Evolutionary conservation across 2,329 filamentous ascomycete species (phyloP).

Genomic region (Diaporthe nobilis): DNA sequence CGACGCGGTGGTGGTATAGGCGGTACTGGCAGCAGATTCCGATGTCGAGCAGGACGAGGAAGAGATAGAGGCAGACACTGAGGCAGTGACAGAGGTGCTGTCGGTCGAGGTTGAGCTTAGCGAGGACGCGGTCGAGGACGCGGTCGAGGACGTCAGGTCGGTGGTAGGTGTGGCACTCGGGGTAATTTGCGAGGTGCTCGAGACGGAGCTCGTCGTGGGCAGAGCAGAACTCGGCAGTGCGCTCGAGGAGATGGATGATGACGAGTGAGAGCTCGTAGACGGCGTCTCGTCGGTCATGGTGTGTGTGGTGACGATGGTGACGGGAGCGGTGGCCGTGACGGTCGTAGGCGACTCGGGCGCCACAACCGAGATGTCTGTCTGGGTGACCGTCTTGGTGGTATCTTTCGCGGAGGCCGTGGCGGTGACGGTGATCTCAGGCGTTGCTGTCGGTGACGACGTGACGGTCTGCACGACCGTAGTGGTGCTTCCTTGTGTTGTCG

Average conservation of each 20-base stretch:
- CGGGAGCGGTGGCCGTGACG: conserved; percentile 2
- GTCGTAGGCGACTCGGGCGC: conserved; percentile 20
- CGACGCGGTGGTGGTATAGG: not conserved
- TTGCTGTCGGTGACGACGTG: conserved; percentile 23
- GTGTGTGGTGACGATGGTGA: conserved; percentile 36
- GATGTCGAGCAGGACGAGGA: conserved; percentile 5
- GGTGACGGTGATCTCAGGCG: conserved; percentile 24
- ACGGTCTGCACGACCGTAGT: conserved; percentile 25
- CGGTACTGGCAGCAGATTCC: not conserved
- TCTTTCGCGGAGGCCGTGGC: conserved; percentile 16
- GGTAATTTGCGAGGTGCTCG: not conserved
- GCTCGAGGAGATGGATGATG: not conserved
- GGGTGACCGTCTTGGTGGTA: conserved; percentile 26
- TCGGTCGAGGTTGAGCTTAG: not conserved
- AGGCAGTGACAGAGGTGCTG: not conserved
- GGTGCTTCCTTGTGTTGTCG: conserved; percentile 12
- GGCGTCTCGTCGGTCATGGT: conserved; percentile 30
- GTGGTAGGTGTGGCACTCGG: not conserved
- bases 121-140: not conserved
- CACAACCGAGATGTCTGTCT: conserved; percentile 36
- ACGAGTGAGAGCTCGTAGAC: not conserved
- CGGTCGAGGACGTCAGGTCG: not conserved
- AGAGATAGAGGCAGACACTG: not conserved
- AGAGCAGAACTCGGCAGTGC: not conserved
- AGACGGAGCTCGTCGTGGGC: not conserved